Base-by-base conservation (phyloP, 345 rosid species). In the Psidium guajava region DNA sequence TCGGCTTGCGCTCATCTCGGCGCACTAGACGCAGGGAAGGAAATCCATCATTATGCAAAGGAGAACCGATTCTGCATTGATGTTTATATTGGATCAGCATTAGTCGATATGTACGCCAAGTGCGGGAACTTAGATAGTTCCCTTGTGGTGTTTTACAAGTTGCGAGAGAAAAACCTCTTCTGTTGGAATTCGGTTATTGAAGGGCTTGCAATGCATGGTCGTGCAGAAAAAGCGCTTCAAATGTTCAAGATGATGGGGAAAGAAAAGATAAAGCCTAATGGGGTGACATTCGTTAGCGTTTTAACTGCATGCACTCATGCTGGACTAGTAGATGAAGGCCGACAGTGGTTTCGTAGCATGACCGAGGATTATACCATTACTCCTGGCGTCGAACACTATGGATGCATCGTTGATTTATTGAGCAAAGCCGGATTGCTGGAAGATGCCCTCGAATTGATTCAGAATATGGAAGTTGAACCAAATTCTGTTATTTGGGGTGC, bases 1-100 rank as follows among this genome's bases (percentile, higher is more conserved):
- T 96, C 99, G 4, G 95, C 96, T 82, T 96, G 98, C 58, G 97
- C 97, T 11, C 98, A 96, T 90, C 92, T 94, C 1, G 98, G 99
- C 25, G 92, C 94, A 21, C 89, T 96, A 80, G 94, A 92, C 6
- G 74, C 90, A 13, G 98, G 95, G 8, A 93, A 89, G 85, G 90
- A 90, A 86, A 93, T 95, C 86, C 99, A 96, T 89, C 84, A 88
- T 59, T 96, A 89, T 88, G 86, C 90, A 20, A 74, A 89, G 88
- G 91, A 86, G 85, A 90, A 86, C 52, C 90, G 89, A 83, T 93
- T 96, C 88, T 54, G 90, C 82, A 86, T 95, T 52, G 98, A 95
- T 89, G 98, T 94, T 51, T 94, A 91, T 59, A 90, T 94, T 83
- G 99, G 98, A 15, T 96, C 99, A 82, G 95, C 96, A 15, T 54